phyloP scores from a whole-genome alignment of 1,284 basidiomycete species.

The Marasmius oreades region DNA sequence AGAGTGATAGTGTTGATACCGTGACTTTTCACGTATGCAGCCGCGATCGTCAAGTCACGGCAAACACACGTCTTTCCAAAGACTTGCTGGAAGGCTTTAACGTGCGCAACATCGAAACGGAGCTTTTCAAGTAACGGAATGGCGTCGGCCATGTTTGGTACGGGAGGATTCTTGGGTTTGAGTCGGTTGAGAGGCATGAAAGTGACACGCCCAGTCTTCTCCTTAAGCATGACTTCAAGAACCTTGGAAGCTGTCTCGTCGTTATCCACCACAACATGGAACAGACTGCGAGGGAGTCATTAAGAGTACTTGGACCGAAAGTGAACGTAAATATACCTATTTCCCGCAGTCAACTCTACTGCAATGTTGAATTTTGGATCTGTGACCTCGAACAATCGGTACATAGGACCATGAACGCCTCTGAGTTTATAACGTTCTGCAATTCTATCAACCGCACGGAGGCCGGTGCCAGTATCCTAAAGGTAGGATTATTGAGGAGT shows the following conservation, averaged over 20 bases:
- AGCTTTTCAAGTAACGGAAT: conserved; percentile 87
- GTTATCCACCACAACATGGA: conserved; percentile 96
- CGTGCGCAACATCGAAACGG: conserved; percentile 62
- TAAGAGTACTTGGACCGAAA: conserved; percentile 3
- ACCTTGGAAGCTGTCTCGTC: conserved; percentile 89
- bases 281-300: conserved; percentile 56
- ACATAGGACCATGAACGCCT: conserved; percentile 91
- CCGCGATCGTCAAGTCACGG: conserved; percentile 86
- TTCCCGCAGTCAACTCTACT: conserved; percentile 92
- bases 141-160: conserved; percentile 83
- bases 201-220: conserved; percentile 92
- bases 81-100: conserved; percentile 94
- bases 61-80: conserved; percentile 98
- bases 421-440: conserved; percentile 69
- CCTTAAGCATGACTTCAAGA: conserved; percentile 89
- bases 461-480: conserved; percentile 86
- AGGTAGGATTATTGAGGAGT: conserved; percentile 6
- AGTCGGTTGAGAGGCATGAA: conserved; percentile 99
- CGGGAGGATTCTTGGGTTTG: conserved; percentile 64
- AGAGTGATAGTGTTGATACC: conserved; percentile 96
- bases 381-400: conserved; percentile 88
- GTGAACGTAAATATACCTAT: conserved; percentile 52
- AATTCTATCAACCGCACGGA: conserved; percentile 83
- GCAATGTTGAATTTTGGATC: conserved; percentile 91
- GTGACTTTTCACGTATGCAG: conserved; percentile 93